phyloP scores from a whole-genome alignment of 2,329 filamentous ascomycete species.

The Magnaporthales sp. region DNA sequence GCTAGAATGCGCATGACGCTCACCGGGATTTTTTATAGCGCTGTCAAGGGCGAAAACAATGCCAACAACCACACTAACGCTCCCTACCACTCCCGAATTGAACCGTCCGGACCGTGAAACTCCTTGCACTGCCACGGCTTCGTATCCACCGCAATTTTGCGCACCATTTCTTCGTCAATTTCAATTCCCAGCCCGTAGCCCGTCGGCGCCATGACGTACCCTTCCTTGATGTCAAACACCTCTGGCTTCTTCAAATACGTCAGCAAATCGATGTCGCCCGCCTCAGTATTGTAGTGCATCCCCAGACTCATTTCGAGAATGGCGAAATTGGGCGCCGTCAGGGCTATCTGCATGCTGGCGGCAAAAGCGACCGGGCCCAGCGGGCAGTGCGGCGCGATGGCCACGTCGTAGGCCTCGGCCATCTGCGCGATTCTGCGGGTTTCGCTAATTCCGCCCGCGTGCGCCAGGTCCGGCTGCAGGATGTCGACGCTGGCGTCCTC shows the following conservation, averaged over 20 bases:
- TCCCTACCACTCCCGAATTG: constrained; percentile 48
- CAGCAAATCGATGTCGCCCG: constrained; percentile 39
- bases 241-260: constrained; percentile 50
- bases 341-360: constrained; percentile 53
- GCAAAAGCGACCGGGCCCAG: constrained; percentile 59
- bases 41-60: too few species aligned
- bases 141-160: constrained; percentile 38
- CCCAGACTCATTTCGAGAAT: constrained; percentile 64
- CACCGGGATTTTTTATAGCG: too few species aligned
- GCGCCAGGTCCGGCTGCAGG: constrained; percentile 56
- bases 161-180: constrained; percentile 53
- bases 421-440: constrained; percentile 53
- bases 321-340: constrained; percentile 46
- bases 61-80: background rate
- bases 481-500: constrained; percentile 55
- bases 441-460: constrained; percentile 58
- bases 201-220: constrained; percentile 44
- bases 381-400: constrained; percentile 57
- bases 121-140: constrained; percentile 46
- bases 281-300: constrained; percentile 59
- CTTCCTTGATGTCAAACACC: constrained; percentile 48
- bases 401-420: constrained; percentile 58
- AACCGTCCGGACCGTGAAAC: constrained; percentile 50
- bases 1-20: too few species aligned
- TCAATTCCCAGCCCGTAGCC: constrained; percentile 53